Base-by-base conservation (phyloP, 805 yeast genomes). In the Metschnikowia aberdeeniae region DNA sequence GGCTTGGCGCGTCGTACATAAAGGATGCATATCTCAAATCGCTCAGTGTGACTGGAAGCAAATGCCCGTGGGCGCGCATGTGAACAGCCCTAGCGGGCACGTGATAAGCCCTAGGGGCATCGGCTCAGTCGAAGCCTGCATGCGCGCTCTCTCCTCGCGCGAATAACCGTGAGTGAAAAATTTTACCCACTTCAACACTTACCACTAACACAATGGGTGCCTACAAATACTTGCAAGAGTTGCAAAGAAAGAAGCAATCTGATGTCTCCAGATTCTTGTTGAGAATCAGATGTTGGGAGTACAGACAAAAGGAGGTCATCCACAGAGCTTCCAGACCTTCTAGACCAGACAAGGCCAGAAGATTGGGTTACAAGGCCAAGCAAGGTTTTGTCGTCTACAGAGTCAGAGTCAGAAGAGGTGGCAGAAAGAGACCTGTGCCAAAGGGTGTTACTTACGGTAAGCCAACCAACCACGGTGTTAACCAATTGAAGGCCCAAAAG, bases 371-470 rank as follows among this genome's bases (percentile, higher is more conserved):
- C 97, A 93, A 93, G 86, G 98, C 99, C 78, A 93, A 93, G 86
- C 99, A 93, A 83, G 99, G 99, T 66, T 93, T 88, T 75, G 97
- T 87, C 62, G 82, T 93, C 84, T 93, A 79, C 97, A 86, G 99
- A 78, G 79, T 92, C 77, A 89, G 99, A 80, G 98, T 93, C 68
- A 89, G 98, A 81, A 88, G 99, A 80, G 99, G 99, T 83, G 92
- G 92, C 83, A 90, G 99, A 87, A 93, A 93, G 97, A 89, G 96
- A 81, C 97, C 97, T 67, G 97, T 86, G 68, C 89, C 95, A 81
- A 93, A 93, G 93, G 99, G 99, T 88, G 98, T 97, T 70, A 93
- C 98, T 74, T 92, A 93, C 85, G 99, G 99, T 88, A 93, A 93
- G 87, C 99, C 99, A 85, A 93, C 99, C 82, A 93, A 93, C 95